Base-by-base conservation (phyloP, 768 basidiomycete genomes). In the Crucibulum laeve region DNA sequence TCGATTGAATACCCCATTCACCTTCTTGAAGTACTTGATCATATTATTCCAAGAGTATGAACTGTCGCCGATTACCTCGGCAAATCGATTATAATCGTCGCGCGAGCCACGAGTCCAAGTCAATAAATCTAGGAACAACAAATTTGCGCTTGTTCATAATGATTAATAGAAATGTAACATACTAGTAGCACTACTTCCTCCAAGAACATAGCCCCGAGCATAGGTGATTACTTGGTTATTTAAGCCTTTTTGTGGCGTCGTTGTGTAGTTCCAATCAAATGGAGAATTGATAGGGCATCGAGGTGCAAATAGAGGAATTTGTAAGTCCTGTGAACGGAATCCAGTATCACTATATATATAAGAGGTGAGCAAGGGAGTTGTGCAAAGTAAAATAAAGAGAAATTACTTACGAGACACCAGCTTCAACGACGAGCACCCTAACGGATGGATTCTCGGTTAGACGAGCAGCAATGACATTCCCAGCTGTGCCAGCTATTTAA, bases 51-150 rank as follows among this genome's bases (percentile, higher is more conserved):
- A 37, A 15, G 17, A 10, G 33, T 33, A 43, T 8, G 33, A 30
- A 13, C 24, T 25, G 33, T 43, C 42, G n/a, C 42, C 42, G 5
- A 33, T 17, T 11, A 43, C 15, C 7, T 8, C n/a, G 2, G 42
- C 42, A 36, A 37, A 36, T 8, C 42, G 15, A 24, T 43, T 24
- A 34, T 11, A 43, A 18, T 43, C 42, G n/a, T 34, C 42, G 7
- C 11, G 11, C 13, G 38, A 14, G 8, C 38, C 38, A 5, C 5
- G 38, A 14, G 18, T 10, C 11, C 11, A 40, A 26, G 22, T 19
- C 38, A 40, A 21, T 15, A 13, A 21, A 23, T 40, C 38, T 40
- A 19, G 10, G 19, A n/a, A 18, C 19, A 19, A 3, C 13, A n/a
- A n/a, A 14, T 11, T 37, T 14, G 19, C 10, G 10, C 13, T 14